A percentile compares a stretch with the other conserved stretches of the same genome.
Conservation (phyloP, 2,329 filamentous ascomycete genomes). For the Aspergillus udagawae region DNA sequence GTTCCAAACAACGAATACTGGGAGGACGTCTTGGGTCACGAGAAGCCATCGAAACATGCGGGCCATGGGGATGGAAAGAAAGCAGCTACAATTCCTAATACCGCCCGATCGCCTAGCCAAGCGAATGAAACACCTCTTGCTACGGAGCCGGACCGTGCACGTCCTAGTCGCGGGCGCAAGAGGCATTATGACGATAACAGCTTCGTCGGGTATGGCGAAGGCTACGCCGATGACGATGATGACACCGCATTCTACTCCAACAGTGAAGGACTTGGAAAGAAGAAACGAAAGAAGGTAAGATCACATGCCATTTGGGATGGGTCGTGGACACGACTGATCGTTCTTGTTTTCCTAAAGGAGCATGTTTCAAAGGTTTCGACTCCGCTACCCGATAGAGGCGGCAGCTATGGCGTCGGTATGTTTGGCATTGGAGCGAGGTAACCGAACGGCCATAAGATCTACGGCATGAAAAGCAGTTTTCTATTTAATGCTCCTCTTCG, state of each 20-base stretch:
- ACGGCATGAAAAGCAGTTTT: constrained; percentile 20
- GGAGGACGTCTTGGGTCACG: constrained; percentile 47
- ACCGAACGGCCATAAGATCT: constrained; percentile 16
- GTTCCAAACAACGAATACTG: constrained; percentile 46
- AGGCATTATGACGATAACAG: constrained; percentile 50
- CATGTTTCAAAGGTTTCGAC: constrained; percentile 39
- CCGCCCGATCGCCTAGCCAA: constrained; percentile 22
- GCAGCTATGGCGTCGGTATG: constrained; percentile 43
- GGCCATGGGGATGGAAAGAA: constrained; percentile 29
- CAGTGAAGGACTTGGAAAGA: constrained; percentile 41
- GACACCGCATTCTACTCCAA: constrained; percentile 43
- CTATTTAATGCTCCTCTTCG: constrained; percentile 14
- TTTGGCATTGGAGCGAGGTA: constrained; percentile 43
- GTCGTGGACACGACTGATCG: constrained; percentile 5
- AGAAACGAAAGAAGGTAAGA: constrained; percentile 47
- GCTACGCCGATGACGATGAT: constrained; percentile 47
- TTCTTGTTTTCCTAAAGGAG: constrained; percentile 27
- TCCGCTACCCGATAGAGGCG: constrained; percentile 36
- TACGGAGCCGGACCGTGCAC: constrained; percentile 31
- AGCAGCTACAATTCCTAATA: constrained; percentile 18
- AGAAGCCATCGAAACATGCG: constrained; percentile 39
- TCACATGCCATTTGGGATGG: constrained; percentile 1
- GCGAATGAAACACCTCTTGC: constrained; percentile 24
- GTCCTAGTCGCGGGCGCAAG: constrained; percentile 46
- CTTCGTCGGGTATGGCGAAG: constrained; percentile 50